Conservation (phyloP, 345 rosid species). For the Eucalyptus paniculata region DNA sequence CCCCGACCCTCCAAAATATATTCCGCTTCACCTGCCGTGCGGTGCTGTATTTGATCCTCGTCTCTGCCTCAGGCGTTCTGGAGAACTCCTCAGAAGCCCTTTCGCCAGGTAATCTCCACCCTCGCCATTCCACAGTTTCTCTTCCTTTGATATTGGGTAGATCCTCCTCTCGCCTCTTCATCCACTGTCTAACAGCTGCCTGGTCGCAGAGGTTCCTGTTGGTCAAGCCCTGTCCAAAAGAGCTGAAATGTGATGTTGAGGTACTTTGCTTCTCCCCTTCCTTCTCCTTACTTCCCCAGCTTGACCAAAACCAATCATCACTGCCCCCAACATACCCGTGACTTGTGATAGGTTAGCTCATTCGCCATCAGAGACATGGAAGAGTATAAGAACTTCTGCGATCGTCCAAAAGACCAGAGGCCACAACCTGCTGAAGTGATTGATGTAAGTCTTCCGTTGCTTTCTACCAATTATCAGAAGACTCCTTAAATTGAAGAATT, state of each 20-base stretch:
- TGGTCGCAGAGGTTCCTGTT: conserved; percentile 61
- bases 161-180: neutral
- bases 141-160: neutral
- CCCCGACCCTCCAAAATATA: neutral
- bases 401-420: conserved; percentile 76
- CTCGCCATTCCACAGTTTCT: neutral
- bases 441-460: conserved; percentile 38
- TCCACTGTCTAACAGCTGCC: neutral
- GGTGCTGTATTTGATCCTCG: neutral
- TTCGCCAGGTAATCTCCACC: conserved; percentile 50
- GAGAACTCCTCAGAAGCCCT: conserved; percentile 90
- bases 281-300: neutral
- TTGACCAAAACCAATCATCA: neutral
- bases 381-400: conserved; percentile 85
- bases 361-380: conserved; percentile 79
- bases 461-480: neutral
- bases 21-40: neutral
- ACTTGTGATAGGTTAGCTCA: conserved; percentile 38
- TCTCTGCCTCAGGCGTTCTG: conserved; percentile 51
- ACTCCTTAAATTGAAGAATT: neutral
- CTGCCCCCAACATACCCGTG: neutral
- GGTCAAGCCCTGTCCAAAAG: conserved; percentile 94
- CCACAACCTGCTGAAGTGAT: conserved; percentile 85
- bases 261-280: conserved; percentile 19
- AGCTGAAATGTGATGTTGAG: conserved; percentile 88